A percentile compares a stretch with the other conserved stretches of the same genome.
Evolutionary conservation across 1,139 yeast species (phyloP).

Genomic region (Lodderomyces parapsilosis): DNA sequence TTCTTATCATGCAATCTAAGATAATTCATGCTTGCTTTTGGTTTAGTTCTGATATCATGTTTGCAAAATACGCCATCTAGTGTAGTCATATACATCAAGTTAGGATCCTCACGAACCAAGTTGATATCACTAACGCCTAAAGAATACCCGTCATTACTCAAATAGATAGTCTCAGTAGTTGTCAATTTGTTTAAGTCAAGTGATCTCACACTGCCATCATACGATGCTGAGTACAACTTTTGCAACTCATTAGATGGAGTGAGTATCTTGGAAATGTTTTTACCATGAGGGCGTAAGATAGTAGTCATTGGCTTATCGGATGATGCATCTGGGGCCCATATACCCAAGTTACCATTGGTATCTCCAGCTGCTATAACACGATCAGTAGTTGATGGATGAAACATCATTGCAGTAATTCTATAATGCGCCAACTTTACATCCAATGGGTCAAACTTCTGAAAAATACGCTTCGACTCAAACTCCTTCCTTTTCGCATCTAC

Average conservation of each 20-base stretch:
- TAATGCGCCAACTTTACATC: conserved; percentile 71
- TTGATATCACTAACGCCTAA: conserved; percentile 66
- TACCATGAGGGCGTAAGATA: conserved; percentile 73
- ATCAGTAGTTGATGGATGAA: conserved; percentile 70
- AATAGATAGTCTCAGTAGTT: conserved; percentile 56
- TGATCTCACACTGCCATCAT: conserved; percentile 81
- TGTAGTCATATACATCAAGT: conserved; percentile 70
- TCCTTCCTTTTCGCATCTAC: conserved; percentile 50
- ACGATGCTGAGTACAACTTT: conserved; percentile 67
- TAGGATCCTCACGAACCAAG: conserved; percentile 37
- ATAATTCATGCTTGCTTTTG: conserved; percentile 30
- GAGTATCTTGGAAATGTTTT: conserved; percentile 63
- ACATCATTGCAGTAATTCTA: conserved; percentile 68
- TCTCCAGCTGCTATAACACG: conserved; percentile 83
- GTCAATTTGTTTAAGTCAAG: conserved; percentile 64
- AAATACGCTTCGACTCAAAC: conserved; percentile 49
- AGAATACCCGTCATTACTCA: conserved; percentile 46
- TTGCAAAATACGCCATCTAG: conserved; percentile 73
- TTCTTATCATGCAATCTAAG: conserved; percentile 80
- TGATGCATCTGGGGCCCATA: conserved; percentile 51
- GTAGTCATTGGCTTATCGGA: conserved; percentile 55
- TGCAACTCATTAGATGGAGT: conserved; percentile 51
- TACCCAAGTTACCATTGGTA: conserved; percentile 76
- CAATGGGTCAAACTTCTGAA: conserved; percentile 61
- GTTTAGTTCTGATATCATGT: conserved; percentile 60